A percentile compares a stretch with the other conserved stretches of the same genome.
phyloP scores from a whole-genome alignment of 1,284 basidiomycete species.

The Cystobasidium sp. region DNA sequence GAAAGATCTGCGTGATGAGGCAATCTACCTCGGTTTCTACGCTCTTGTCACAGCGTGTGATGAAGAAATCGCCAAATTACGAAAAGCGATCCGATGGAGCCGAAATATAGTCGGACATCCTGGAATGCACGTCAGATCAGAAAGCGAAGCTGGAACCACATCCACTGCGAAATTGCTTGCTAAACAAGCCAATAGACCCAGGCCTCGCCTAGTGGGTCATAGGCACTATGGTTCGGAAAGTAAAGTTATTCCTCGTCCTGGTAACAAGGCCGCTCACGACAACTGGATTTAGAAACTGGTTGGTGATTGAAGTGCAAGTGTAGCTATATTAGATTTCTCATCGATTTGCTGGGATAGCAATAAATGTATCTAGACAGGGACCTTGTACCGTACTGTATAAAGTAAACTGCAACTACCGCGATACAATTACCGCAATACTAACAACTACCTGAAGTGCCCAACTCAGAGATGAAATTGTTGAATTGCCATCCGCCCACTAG shows the following conservation, averaged over 20 bases:
- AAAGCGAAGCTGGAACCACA: not conserved
- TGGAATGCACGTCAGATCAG: not conserved
- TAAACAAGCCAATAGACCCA: slow-evolving; percentile 16
- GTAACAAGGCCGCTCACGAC: not conserved
- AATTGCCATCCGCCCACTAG: too few relatives aligned
- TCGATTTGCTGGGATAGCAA: not conserved
- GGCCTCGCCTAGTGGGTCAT: slow-evolving; percentile 19
- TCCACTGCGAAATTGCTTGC: not conserved
- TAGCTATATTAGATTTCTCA: not conserved
- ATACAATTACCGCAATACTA: too few relatives aligned
- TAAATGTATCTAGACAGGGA: too few relatives aligned
- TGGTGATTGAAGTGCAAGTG: not conserved
- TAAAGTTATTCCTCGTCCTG: not conserved
- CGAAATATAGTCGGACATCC: slow-evolving; percentile 23
- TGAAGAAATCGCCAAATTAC: slow-evolving; percentile 8
- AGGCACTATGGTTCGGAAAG: slow-evolving; percentile 22
- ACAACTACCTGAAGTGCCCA: too few relatives aligned
- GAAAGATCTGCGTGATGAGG: slow-evolving; percentile 40
- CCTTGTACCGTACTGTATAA: too few relatives aligned
- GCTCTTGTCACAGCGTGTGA: slow-evolving; percentile 17
- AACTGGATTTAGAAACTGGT: slow-evolving; percentile 6
- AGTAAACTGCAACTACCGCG: too few relatives aligned
- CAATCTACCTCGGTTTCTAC: slow-evolving; percentile 34
- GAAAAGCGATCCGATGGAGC: not conserved
- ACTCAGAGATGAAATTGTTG: too few relatives aligned